A percentile compares a stretch with the other conserved stretches of the same genome.
phyloP scores from a whole-genome alignment of 2,329 filamentous ascomycete species.

The Penicillium olsonii region DNA sequence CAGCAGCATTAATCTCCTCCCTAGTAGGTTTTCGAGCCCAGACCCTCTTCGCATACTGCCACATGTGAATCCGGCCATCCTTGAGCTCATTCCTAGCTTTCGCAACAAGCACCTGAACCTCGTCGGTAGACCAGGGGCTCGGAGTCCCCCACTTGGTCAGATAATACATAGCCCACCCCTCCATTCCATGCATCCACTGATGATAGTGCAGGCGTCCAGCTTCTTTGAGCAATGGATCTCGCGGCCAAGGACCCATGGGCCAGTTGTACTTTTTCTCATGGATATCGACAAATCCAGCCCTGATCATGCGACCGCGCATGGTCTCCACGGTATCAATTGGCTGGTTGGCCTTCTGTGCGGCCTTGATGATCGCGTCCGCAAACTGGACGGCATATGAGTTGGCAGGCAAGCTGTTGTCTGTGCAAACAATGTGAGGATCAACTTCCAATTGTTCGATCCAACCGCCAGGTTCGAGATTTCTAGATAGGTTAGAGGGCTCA shows the following conservation, averaged over 20 bases:
- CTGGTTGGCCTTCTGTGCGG: constrained; percentile 15
- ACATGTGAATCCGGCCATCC: constrained; percentile 3
- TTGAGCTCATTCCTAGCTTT: constrained; percentile 4
- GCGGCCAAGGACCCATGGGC: constrained; percentile 29
- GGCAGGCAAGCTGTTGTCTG: neutral
- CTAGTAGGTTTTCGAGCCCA: constrained; percentile 6
- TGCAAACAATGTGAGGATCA: neutral
- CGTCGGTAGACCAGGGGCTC: constrained; percentile 5
- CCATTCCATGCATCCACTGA: constrained; percentile 24
- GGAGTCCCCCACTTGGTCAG: constrained; percentile 21
- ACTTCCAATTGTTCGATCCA: constrained; percentile 8
- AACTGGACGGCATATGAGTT: neutral
- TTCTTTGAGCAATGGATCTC: constrained; percentile 26
- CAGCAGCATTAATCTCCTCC: neutral
- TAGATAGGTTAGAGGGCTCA: neutral
- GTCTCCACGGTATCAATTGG: constrained; percentile 19
- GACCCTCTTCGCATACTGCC: constrained; percentile 3
- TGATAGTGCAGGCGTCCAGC: constrained; percentile 40
- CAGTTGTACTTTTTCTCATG: constrained; percentile 23
- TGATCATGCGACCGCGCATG: constrained; percentile 19
- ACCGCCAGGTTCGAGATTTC: constrained; percentile 4
- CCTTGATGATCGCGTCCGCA: constrained; percentile 12
- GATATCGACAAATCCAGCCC: constrained; percentile 31
- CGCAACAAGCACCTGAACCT: constrained; percentile 7
- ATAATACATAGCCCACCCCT: constrained; percentile 25